Conservation (phyloP, 768 basidiomycete species). For the Boletellus ananas region DNA sequence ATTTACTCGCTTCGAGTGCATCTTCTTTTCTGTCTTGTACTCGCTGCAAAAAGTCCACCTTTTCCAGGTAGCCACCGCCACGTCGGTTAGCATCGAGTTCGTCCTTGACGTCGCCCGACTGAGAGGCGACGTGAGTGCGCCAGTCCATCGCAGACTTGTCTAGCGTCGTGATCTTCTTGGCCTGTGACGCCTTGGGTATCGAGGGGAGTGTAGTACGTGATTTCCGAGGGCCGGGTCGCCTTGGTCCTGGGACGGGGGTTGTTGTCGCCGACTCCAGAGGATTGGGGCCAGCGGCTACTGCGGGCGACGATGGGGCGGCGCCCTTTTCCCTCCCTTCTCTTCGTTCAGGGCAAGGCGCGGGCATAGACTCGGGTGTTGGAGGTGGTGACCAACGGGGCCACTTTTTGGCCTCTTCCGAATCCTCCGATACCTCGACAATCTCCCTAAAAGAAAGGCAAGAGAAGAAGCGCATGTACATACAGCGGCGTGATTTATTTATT, state of each 20-base stretch:
- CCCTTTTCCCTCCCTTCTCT: background rate
- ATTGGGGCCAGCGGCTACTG: background rate
- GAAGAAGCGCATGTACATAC: background rate
- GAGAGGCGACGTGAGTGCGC: slow-evolving; percentile 56
- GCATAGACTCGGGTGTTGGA: slow-evolving; percentile 1
- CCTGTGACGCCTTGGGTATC: slow-evolving; percentile 51
- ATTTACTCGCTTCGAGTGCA: slow-evolving; percentile 52
- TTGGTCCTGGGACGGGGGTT: slow-evolving; percentile 12
- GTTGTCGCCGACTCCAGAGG: background rate
- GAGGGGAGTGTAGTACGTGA: slow-evolving; percentile 54
- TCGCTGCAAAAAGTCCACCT: slow-evolving; percentile 75
- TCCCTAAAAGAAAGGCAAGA: slow-evolving; percentile 47
- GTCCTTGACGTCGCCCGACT: slow-evolving; percentile 48
- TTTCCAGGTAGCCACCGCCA: slow-evolving; percentile 79
- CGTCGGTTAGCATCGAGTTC: slow-evolving; percentile 61
- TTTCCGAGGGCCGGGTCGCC: slow-evolving; percentile 64
- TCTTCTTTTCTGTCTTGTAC: slow-evolving; percentile 72
- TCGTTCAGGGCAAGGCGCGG: slow-evolving; percentile 5
- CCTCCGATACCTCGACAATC: slow-evolving; percentile 66
- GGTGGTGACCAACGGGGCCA: slow-evolving; percentile 56
- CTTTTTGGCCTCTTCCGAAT: slow-evolving; percentile 69
- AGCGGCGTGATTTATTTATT: background rate
- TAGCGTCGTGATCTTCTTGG: slow-evolving; percentile 77
- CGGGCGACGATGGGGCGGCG: background rate
- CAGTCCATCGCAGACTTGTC: slow-evolving; percentile 89